Percentiles rank a stretch among this genome's conserved stretches.
These are phyloP conservation scores for Globisporangium megalacanthum DNA, from an alignment of 352 stramenopile genomes.

Conservation along the genomic window DNA sequence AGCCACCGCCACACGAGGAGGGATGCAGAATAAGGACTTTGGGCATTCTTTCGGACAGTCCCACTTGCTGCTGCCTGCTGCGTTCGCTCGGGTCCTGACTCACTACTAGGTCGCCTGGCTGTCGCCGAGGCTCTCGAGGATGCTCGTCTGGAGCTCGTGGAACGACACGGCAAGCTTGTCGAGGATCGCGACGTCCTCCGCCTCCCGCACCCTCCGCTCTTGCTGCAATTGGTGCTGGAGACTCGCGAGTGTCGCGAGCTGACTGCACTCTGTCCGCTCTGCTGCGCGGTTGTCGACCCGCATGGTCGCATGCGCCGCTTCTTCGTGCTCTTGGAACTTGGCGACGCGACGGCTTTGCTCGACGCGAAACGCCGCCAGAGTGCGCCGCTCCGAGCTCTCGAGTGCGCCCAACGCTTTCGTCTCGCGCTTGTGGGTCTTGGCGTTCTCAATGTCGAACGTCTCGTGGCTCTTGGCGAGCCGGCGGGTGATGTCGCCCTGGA, in stretches of 20 bases:
- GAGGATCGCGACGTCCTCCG: slow-evolving; percentile 74
- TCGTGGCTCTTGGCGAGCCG: slow-evolving; percentile 89
- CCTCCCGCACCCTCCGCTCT: slow-evolving; percentile 41
- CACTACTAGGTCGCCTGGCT: background rate
- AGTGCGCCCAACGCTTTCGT: slow-evolving; percentile 78
- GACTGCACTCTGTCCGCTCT: slow-evolving; percentile 37
- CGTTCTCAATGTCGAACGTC: slow-evolving; percentile 92
- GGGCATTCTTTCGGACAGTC: slow-evolving; percentile 2
- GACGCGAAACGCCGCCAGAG: slow-evolving; percentile 52
- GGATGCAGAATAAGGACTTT: slow-evolving; percentile 13
- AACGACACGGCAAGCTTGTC: slow-evolving; percentile 79
- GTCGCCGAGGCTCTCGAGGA: slow-evolving; percentile 79
- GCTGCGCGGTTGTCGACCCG: slow-evolving; percentile 51
- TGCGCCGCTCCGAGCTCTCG: slow-evolving; percentile 57
- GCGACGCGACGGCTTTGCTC: slow-evolving; percentile 51
- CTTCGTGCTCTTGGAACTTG: slow-evolving; percentile 58
- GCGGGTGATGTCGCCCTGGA: slow-evolving; percentile 83
- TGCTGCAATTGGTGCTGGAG: slow-evolving; percentile 46
- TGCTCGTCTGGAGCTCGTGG: slow-evolving; percentile 67
- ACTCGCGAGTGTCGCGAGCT: slow-evolving; percentile 45
- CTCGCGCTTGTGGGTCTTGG: slow-evolving; percentile 89
- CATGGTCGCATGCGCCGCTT: slow-evolving; percentile 67
- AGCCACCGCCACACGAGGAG: slow-evolving; percentile 10
- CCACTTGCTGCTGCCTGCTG: background rate
- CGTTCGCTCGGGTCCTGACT: slow-evolving; percentile 17